Evolutionary conservation across 2,329 filamentous ascomycete genomes (phyloP).

Genomic region (Aspergillus eucalypticola): DNA sequence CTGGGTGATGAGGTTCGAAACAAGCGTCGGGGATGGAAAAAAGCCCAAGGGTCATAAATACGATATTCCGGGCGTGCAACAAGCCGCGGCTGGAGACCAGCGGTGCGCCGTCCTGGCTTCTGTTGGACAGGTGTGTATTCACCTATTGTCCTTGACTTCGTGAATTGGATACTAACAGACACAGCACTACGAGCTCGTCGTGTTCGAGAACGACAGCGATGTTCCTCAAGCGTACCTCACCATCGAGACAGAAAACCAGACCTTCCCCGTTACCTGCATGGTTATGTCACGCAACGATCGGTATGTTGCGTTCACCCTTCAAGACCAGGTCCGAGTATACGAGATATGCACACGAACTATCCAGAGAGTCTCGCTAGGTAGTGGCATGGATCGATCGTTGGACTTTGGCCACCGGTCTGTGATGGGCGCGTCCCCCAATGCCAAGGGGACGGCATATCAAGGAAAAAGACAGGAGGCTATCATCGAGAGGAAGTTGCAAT

Average conservation of each 20-base stretch:
- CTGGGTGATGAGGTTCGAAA: conserved; percentile 33
- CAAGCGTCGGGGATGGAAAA: conserved; percentile 27
- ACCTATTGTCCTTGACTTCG: not conserved
- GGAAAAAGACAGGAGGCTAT: conserved; percentile 24
- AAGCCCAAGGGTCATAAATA: conserved; percentile 33
- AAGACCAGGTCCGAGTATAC: conserved; percentile 24
- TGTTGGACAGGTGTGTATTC: conserved; percentile 22
- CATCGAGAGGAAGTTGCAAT: conserved; percentile 35
- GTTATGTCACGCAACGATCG: conserved; percentile 26
- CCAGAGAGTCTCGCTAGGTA: conserved; percentile 16
- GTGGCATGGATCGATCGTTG: conserved; percentile 11
- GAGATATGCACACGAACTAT: conserved; percentile 19
- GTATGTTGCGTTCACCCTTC: conserved; percentile 25
- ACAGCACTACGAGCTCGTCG: conserved; percentile 27
- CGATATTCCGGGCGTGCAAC: conserved; percentile 33
- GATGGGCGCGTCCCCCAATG: not conserved
- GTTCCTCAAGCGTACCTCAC: conserved; percentile 23
- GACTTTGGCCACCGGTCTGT: conserved; percentile 7
- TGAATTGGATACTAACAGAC: conserved; percentile 11
- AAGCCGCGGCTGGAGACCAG: conserved; percentile 34
- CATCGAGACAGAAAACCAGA: conserved; percentile 31
- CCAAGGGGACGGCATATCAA: conserved; percentile 4
- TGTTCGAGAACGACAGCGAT: conserved; percentile 30
- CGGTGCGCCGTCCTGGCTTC: conserved; percentile 35
- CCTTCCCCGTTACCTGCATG: conserved; percentile 20